Conservation (phyloP, 176 grass and related monocot species). For the Oryza glaberrima region DNA sequence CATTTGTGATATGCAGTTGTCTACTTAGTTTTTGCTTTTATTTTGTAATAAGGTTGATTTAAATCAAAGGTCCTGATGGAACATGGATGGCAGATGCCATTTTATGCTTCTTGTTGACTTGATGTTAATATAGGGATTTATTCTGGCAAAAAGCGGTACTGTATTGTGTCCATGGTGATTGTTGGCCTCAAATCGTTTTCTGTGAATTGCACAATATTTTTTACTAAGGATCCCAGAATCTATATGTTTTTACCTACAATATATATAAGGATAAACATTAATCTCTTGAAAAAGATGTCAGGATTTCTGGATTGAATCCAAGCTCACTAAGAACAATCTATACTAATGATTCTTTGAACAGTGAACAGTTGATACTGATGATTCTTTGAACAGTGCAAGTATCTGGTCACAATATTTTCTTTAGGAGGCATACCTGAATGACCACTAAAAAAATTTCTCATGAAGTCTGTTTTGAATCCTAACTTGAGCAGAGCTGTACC, state of each 20-base stretch:
- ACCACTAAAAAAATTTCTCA: background rate
- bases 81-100: too few species aligned
- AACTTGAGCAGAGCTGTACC: background rate
- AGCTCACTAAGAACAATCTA: background rate
- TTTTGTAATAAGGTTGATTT: too few species aligned
- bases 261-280: slow-evolving; percentile 2
- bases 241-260: background rate
- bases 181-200: background rate
- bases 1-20: background rate
- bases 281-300: background rate
- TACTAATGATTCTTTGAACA: background rate
- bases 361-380: background rate
- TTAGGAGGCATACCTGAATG: background rate
- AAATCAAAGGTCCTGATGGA: too few species aligned
- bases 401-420: background rate
- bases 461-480: background rate
- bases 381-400: background rate
- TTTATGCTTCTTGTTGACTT: too few species aligned
- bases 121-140: background rate
- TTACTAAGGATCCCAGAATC: background rate
- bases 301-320: background rate
- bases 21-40: background rate
- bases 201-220: slow-evolving; percentile 10
- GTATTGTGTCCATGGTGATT: background rate
- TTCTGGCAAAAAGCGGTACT: background rate